phyloP scores from a whole-genome alignment of 768 basidiomycete genomes.

The Leccinellum rugosiceps region DNA sequence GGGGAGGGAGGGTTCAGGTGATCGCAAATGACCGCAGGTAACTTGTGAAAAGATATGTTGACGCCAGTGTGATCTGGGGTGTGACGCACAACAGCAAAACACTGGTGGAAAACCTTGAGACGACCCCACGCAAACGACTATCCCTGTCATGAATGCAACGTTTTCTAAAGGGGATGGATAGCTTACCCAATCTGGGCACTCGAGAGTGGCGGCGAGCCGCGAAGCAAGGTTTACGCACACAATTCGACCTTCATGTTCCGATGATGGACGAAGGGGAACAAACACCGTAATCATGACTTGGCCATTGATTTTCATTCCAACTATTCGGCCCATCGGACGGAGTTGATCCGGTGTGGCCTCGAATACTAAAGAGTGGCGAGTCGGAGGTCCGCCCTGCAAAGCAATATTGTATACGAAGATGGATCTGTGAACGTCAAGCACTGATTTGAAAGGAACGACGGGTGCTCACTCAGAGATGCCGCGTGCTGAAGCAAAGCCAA shows the following conservation, averaged over 20 bases:
- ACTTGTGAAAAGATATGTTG: slow-evolving; percentile 11
- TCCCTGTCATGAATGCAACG: slow-evolving; percentile 3
- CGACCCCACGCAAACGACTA: slow-evolving; percentile 9
- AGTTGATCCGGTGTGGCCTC: slow-evolving; percentile 17
- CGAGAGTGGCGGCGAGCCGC: slow-evolving; percentile 8
- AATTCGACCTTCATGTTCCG: slow-evolving; percentile 7
- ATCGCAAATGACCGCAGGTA: slow-evolving; percentile 15
- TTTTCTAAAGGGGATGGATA: background rate
- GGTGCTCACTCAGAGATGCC: slow-evolving; percentile 17
- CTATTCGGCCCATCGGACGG: slow-evolving; percentile 14
- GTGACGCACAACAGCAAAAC: slow-evolving; percentile 3
- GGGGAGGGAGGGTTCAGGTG: background rate
- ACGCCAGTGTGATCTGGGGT: slow-evolving; percentile 1
- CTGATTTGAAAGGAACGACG: background rate
- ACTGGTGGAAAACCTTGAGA: slow-evolving; percentile 14
- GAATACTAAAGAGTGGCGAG: slow-evolving; percentile 11
- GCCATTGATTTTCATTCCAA: slow-evolving; percentile 20
- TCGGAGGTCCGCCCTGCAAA: slow-evolving; percentile 5
- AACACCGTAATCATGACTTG: slow-evolving; percentile 20
- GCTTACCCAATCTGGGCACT: slow-evolving; percentile 20
- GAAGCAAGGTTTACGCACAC: slow-evolving; percentile 21
- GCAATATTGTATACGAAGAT: slow-evolving; percentile 24
- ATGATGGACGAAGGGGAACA: background rate
- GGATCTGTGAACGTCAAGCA: slow-evolving; percentile 12
- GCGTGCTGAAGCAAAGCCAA: slow-evolving; percentile 19